Conservation (phyloP, 2,329 filamentous ascomycete species). For the Elsinoe perseae region DNA sequence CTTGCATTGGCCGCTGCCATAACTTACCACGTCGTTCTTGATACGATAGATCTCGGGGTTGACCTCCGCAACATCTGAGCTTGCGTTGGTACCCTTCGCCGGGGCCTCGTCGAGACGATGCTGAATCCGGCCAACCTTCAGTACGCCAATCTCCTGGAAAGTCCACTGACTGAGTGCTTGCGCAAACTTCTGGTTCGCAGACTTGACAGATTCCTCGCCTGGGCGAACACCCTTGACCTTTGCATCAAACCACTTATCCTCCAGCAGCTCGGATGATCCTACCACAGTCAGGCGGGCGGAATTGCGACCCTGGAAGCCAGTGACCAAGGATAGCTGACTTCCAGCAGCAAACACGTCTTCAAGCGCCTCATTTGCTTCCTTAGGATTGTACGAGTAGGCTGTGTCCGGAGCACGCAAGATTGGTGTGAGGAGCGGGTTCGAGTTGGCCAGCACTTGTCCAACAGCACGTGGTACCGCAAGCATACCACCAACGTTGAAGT, state of each 20-base stretch:
- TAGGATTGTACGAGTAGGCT: slow-evolving; percentile 88
- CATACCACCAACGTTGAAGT: slow-evolving; percentile 62
- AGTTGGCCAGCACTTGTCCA: slow-evolving; percentile 72
- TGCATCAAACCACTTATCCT: slow-evolving; percentile 81
- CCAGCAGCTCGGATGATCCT: slow-evolving; percentile 77
- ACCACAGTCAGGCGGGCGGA: slow-evolving; percentile 81
- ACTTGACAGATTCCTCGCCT: slow-evolving; percentile 51
- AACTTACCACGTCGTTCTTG: slow-evolving; percentile 90
- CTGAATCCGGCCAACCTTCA: slow-evolving; percentile 74
- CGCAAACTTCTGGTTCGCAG: slow-evolving; percentile 77
- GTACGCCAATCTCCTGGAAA: slow-evolving; percentile 86
- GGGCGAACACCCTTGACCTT: slow-evolving; percentile 53
- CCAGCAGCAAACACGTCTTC: slow-evolving; percentile 84
- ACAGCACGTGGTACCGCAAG: slow-evolving; percentile 76
- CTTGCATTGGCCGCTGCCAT: not conserved
- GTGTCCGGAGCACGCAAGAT: slow-evolving; percentile 75
- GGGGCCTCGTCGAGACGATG: slow-evolving; percentile 59
- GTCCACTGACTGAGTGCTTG: slow-evolving; percentile 86
- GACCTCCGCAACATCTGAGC: slow-evolving; percentile 32
- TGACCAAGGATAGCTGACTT: slow-evolving; percentile 74
- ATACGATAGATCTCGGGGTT: slow-evolving; percentile 90
- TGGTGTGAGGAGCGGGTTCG: slow-evolving; percentile 66
- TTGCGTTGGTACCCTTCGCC: slow-evolving; percentile 28
- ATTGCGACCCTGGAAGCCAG: slow-evolving; percentile 83
- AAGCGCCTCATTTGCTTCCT: slow-evolving; percentile 63